phyloP scores from a whole-genome alignment of 2,329 filamentous ascomycete species.

The Exutisphaerella laricina region DNA sequence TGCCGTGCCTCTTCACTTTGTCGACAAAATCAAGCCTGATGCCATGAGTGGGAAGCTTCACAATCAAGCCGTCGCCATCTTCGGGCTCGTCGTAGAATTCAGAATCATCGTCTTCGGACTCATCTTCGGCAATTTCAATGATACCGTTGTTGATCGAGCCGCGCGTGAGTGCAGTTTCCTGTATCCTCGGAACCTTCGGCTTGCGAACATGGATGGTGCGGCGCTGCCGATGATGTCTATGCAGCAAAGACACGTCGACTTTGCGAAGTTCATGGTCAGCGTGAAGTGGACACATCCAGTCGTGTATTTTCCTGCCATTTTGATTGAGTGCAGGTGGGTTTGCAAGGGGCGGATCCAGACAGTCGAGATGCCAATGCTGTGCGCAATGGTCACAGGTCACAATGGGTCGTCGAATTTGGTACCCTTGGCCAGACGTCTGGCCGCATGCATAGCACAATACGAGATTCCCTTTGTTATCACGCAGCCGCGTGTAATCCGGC shows the following conservation, averaged over 20 bases:
- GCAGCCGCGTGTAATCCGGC: conserved; percentile 34
- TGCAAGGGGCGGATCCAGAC: conserved; percentile 75
- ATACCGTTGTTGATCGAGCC: conserved; percentile 53
- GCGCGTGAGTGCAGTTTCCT: conserved; percentile 49
- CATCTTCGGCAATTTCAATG: conserved; percentile 41
- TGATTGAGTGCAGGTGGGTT: conserved; percentile 60
- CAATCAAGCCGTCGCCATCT: conserved; percentile 34
- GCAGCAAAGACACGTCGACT: conserved; percentile 41
- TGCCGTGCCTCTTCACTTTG: conserved; percentile 47
- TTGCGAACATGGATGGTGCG: conserved; percentile 44
- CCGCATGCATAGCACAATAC: conserved; percentile 76
- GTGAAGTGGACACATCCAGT: conserved; percentile 87
- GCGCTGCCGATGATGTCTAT: conserved; percentile 16
- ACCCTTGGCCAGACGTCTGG: conserved; percentile 40
- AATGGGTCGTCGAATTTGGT: conserved; percentile 56
- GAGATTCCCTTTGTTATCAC: conserved; percentile 65
- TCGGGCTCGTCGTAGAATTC: conserved; percentile 39
- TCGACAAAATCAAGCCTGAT: conserved; percentile 57
- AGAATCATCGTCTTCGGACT: conserved; percentile 41
- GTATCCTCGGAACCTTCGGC: conserved; percentile 45
- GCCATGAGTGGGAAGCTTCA: conserved; percentile 42
- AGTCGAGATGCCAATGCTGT: conserved; percentile 87
- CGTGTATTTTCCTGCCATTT: conserved; percentile 54
- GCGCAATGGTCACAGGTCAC: conserved; percentile 81
- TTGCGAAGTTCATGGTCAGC: conserved; percentile 66